A percentile compares a stretch with the other conserved stretches of the same genome.
phyloP scores from a whole-genome alignment of 108 stramenopile species.

The Tribonema minus region DNA sequence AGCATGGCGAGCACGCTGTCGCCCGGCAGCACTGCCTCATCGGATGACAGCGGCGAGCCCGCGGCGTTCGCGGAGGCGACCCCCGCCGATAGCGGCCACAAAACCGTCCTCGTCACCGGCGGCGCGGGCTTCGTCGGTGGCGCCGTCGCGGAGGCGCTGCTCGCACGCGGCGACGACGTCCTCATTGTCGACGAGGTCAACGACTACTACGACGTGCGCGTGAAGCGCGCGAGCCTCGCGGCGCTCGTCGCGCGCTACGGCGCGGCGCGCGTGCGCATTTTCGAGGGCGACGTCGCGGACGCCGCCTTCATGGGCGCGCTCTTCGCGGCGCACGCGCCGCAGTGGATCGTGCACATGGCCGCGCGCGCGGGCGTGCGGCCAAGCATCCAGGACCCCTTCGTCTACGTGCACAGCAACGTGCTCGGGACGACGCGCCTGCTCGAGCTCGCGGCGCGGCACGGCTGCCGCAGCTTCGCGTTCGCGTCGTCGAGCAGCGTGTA shows the following conservation, averaged over 20 bases:
- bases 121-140: constrained; percentile 95
- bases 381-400: constrained; percentile 80
- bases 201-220: constrained; percentile 87
- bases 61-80: no score
- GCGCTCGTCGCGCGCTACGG: constrained; percentile 55
- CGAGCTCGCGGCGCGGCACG: constrained; percentile 67
- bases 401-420: constrained; percentile 87
- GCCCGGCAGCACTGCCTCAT: no score
- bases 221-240: constrained; percentile 80
- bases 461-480: constrained; percentile 75
- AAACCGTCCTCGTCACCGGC: constrained; percentile 86
- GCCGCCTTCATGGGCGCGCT: constrained; percentile 70
- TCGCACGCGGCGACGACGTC: constrained; percentile 85
- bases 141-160: constrained; percentile 64
- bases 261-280: constrained; percentile 27
- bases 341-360: constrained; percentile 83
- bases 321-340: constrained; percentile 67
- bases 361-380: constrained; percentile 85
- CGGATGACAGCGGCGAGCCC: no score
- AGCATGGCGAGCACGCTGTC: no score
- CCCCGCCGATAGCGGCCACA: no score
- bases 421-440: constrained; percentile 75
- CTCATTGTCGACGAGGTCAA: constrained; percentile 96
- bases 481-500: constrained; percentile 83
- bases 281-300: constrained; percentile 86